Evolutionary conservation across 225 moss, liverwort and hornwort genomes (phyloP).

Genomic region (Lunularia cruciata): DNA sequence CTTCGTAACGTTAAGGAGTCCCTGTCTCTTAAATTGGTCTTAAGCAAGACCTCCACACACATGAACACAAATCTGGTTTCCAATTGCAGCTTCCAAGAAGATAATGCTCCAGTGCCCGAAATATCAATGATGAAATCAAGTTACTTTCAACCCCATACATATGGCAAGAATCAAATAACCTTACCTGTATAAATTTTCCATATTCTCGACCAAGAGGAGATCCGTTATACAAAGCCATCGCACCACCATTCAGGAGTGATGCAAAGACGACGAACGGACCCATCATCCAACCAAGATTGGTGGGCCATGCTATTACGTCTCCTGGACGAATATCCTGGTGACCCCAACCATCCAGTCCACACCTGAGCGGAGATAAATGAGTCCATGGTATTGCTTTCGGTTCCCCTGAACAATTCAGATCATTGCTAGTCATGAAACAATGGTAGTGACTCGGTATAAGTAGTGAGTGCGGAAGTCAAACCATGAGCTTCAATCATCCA

Average conservation of each 20-base stretch:
- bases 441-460: not conserved
- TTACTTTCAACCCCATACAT: too few relatives aligned
- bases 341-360: conserved; percentile 75
- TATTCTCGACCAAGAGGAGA: conserved; percentile 68
- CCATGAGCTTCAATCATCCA: not conserved
- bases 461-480: not conserved
- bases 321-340: conserved; percentile 62
- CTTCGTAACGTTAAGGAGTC: too few relatives aligned
- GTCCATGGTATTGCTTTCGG: conserved; percentile 96
- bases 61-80: too few relatives aligned
- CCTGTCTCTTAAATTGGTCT: too few relatives aligned
- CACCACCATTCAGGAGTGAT: conserved; percentile 65
- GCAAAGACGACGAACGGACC: conserved; percentile 72
- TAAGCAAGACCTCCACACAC: too few relatives aligned
- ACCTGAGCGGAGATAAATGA: conserved; percentile 66
- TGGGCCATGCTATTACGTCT: conserved; percentile 73
- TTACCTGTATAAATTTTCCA: conserved; percentile 90
- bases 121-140: too few relatives aligned
- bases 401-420: conserved; percentile 48
- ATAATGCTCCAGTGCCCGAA: too few relatives aligned
- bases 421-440: not conserved
- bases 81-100: too few relatives aligned
- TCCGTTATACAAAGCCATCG: conserved; percentile 81
- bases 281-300: conserved; percentile 96
- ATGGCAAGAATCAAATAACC: too few relatives aligned